Base-by-base conservation (phyloP, 176 grass and related monocot species). In the Secale cereale region DNA sequence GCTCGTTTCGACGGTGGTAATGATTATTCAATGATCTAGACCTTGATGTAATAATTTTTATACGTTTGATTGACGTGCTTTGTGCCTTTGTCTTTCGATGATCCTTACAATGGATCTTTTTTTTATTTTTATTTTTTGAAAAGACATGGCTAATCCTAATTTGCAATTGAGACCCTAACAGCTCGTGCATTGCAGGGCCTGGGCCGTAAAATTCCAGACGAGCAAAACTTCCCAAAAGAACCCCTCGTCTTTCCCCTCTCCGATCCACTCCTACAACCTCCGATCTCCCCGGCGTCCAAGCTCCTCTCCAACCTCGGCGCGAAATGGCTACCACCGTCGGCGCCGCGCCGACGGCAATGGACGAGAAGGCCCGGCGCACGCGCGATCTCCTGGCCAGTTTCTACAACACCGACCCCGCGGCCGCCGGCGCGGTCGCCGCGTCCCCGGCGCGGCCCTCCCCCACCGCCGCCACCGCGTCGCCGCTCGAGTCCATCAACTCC, bases 331-430 rank as follows among this genome's bases (percentile, higher is more conserved):
- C 81, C 13, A 45, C 41, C 27, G 70, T 29, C 15, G 86, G 72
- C 22, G 79, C 70, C 7, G 28, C 83, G 25, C 80, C 68, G 26
- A 70, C 85, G 72, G 85, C 76, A 65, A 80, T 99, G 86, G 94
- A 99, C 48, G 97, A 99, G 71, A 99, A 97, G 71, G 97, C 97
- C 15, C 93, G 91, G 90, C 87, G 94, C 85, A 99, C 94, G 46
- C 92, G 92, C 2, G 92, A 99, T 78, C 94, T 99, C 27, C 97
- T 99, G 48, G 94, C 97, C 7, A 99, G 97, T 63, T 99, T 99
- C 88, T 99, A 99, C 88, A 92, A 87, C 92, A 91, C 94, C 54
- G 86, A 86, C 56, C 78, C 88, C 17, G 87, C 88, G 2, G 71
- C 70, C 41, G 43, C 37, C 26, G 82, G 59, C 12, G 81, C 81